A percentile compares a stretch with the other conserved stretches of the same genome.
These are phyloP conservation scores for Cytospora chrysosperma DNA, from an alignment of 2,329 filamentous ascomycete species.

Conservation along the genomic window DNA sequence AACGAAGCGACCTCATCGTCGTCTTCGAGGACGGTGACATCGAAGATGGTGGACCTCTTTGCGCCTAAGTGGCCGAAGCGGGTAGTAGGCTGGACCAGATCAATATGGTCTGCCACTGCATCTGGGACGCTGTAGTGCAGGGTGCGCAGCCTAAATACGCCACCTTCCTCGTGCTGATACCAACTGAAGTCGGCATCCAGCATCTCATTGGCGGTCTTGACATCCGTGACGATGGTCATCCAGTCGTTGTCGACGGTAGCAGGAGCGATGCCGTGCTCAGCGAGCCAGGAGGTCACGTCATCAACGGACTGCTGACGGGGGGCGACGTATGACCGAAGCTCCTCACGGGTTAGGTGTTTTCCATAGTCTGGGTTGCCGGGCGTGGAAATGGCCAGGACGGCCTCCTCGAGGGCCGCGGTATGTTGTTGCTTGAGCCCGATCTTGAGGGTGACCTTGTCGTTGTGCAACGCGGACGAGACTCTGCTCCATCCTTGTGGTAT, in stretches of 20 bases:
- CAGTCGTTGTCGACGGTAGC: conserved; percentile 55
- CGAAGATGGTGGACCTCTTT: conserved; percentile 42
- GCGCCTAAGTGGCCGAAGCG: conserved; percentile 53
- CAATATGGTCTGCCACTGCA: conserved; percentile 52
- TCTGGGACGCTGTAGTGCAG: conserved; percentile 61
- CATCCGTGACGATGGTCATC: conserved; percentile 57
- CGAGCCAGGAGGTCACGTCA: conserved; percentile 56
- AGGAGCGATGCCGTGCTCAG: conserved; percentile 45
- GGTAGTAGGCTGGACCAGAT: conserved; percentile 65
- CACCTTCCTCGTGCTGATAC: conserved; percentile 47
- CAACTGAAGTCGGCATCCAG: conserved; percentile 57
- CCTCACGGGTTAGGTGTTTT: conserved; percentile 59
- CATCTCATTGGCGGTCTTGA: conserved; percentile 53
- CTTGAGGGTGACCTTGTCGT: conserved; percentile 45
- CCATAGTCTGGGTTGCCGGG: conserved; percentile 60
- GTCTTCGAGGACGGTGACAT: conserved; percentile 33
- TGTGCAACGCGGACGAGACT: conserved; percentile 35
- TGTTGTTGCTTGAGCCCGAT: conserved; percentile 50
- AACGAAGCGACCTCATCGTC: conserved; percentile 18
- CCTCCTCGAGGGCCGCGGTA: conserved; percentile 53
- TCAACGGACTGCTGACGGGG: conserved; percentile 48
- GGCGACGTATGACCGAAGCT: conserved; percentile 54
- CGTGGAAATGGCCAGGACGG: conserved; percentile 60
- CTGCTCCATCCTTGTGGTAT: conserved; percentile 41
- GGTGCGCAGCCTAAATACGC: conserved; percentile 48